Conservation (phyloP, 768 basidiomycete genomes). For the Suillus hirtellus region DNA sequence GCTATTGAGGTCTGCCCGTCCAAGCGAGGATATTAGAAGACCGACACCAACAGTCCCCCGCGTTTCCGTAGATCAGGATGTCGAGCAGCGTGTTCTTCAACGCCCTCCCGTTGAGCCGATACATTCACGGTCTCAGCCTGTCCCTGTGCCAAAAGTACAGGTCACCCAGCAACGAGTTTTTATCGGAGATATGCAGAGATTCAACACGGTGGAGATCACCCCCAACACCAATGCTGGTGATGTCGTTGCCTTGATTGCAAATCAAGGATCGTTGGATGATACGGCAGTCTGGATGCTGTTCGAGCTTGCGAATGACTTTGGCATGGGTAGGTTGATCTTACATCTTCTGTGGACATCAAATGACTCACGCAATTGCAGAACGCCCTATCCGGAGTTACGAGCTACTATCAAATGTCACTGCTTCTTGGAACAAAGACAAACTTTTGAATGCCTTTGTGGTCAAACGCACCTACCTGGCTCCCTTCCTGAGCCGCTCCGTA, state of each 20-base stretch:
- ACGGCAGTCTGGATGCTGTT: constrained; percentile 85
- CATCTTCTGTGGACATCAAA: constrained; percentile 7
- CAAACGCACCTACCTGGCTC: constrained; percentile 68
- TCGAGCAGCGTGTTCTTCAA: constrained; percentile 25
- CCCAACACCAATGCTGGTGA: constrained; percentile 70
- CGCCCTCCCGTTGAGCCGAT: constrained; percentile 28
- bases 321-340: constrained; percentile 72
- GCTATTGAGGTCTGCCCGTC: constrained; percentile 19
- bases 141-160: constrained; percentile 26
- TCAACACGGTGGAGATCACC: constrained; percentile 71
- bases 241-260: constrained; percentile 63
- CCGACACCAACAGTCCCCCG: constrained; percentile 23
- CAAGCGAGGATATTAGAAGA: constrained; percentile 29
- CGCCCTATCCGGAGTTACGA: constrained; percentile 90
- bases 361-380: constrained; percentile 49
- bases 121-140: constrained; percentile 19
- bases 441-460: constrained; percentile 78
- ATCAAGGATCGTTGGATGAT: constrained; percentile 64
- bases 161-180: constrained; percentile 72
- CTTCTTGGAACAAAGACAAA: constrained; percentile 87
- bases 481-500: constrained; percentile 59
- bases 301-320: constrained; percentile 88
- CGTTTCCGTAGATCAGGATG: constrained; percentile 24
- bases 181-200: constrained; percentile 73
- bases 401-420: constrained; percentile 71